Percentiles rank a stretch among this genome's conserved stretches.
phyloP scores from a whole-genome alignment of 805 yeast genomes.

The Debaryomyces castellii region DNA sequence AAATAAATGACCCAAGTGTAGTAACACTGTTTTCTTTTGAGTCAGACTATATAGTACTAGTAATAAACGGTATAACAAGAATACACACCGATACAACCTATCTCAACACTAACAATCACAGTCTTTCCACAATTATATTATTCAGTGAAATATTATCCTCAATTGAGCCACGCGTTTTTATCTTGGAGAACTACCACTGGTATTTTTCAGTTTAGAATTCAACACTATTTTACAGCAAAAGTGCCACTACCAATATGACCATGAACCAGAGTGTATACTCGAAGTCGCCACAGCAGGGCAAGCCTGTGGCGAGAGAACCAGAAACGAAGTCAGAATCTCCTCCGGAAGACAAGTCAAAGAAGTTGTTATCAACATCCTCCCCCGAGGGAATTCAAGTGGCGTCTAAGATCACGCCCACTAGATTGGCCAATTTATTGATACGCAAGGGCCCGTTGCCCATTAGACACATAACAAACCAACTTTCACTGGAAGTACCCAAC shows the following conservation, averaged over 20 bases:
- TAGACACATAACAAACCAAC: slow-evolving; percentile 80
- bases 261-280: background rate
- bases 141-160: background rate
- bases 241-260: background rate
- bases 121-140: background rate
- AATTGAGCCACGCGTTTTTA: slow-evolving; percentile 1
- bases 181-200: background rate
- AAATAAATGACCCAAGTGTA: slow-evolving; percentile 1
- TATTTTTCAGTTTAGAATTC: background rate
- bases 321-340: slow-evolving; percentile 3
- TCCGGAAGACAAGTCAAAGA: slow-evolving; percentile 9
- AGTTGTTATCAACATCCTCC: slow-evolving; percentile 66
- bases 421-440: slow-evolving; percentile 66
- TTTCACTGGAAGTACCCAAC: slow-evolving; percentile 71
- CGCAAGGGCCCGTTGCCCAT: slow-evolving; percentile 87
- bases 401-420: slow-evolving; percentile 74
- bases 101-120: background rate
- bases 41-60: background rate
- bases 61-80: background rate
- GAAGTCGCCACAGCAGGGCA: background rate
- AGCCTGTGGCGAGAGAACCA: background rate
- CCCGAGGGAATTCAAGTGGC: slow-evolving; percentile 91
- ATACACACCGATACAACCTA: background rate
- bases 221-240: background rate
- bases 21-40: background rate